Conservation (phyloP, 495 filamentous ascomycete genomes). For the Neurospora sp. region DNA sequence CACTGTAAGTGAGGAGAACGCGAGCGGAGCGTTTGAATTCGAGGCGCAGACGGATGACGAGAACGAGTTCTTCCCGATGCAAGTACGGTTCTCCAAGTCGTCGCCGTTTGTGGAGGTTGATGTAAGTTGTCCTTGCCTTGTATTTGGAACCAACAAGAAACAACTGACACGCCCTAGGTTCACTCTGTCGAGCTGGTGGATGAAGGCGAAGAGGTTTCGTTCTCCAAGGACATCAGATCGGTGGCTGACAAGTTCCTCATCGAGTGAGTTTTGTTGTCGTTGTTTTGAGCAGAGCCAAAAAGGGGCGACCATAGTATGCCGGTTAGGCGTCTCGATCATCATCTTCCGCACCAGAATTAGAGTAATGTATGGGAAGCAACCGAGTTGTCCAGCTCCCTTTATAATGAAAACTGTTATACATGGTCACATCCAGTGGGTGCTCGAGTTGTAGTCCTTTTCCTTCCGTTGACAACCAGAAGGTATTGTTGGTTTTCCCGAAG, state of each 20-base stretch:
- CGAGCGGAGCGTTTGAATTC: slow-evolving; percentile 83
- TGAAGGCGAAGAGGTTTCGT: slow-evolving; percentile 71
- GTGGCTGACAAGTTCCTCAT: slow-evolving; percentile 74
- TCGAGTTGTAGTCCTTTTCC: not conserved
- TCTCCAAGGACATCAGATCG: slow-evolving; percentile 82
- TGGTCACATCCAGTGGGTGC: not conserved
- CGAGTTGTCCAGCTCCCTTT: not conserved
- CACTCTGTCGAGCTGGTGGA: slow-evolving; percentile 62
- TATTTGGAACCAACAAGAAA: slow-evolving; percentile 6
- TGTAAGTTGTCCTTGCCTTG: slow-evolving; percentile 42
- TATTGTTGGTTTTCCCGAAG: not conserved
- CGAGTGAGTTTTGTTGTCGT: slow-evolving; percentile 40
- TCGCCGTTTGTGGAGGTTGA: slow-evolving; percentile 83
- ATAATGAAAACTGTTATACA: not conserved
- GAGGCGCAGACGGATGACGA: slow-evolving; percentile 78
- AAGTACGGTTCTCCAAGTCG: slow-evolving; percentile 76
- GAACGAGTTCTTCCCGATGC: slow-evolving; percentile 95
- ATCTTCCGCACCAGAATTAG: not conserved
- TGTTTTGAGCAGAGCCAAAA: not conserved
- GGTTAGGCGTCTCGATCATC: not conserved
- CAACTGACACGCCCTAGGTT: slow-evolving; percentile 42
- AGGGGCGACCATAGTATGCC: not conserved
- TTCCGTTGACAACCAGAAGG: not conserved
- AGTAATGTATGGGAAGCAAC: not conserved
- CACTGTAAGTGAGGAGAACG: slow-evolving; percentile 66